phyloP scores from a whole-genome alignment of 768 basidiomycete species.

The Russula vinacea region DNA sequence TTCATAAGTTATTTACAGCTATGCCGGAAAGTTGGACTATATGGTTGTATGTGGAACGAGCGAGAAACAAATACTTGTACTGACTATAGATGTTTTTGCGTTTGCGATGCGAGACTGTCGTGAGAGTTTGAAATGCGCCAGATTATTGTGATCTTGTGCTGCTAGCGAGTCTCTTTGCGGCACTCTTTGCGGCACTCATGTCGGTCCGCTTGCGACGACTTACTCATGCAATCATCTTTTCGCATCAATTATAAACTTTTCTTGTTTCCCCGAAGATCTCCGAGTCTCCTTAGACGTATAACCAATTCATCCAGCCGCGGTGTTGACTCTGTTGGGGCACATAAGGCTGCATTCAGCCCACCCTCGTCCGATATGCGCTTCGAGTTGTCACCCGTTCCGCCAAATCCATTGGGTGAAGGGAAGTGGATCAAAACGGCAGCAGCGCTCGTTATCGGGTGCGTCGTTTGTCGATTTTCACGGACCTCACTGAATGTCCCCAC shows the following conservation, averaged over 20 bases:
- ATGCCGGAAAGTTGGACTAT: constrained; percentile 10
- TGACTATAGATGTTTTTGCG: constrained; percentile 1
- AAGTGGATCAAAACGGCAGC: constrained; percentile 69
- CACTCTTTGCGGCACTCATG: background rate
- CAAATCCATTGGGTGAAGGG: constrained; percentile 67
- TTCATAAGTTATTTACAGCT: constrained; percentile 22
- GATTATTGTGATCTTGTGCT: background rate
- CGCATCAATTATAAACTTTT: constrained; percentile 14
- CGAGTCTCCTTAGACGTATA: background rate
- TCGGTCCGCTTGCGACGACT: background rate
- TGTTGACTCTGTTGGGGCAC: background rate
- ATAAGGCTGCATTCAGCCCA: background rate
- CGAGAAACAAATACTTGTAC: constrained; percentile 5
- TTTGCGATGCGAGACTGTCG: background rate
- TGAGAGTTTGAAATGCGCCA: background rate
- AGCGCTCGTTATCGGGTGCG: constrained; percentile 72
- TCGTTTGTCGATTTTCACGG: constrained; percentile 10
- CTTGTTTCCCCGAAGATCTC: constrained; percentile 6
- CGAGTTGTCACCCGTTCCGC: constrained; percentile 54
- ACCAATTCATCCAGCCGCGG: background rate
- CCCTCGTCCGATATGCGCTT: constrained; percentile 36
- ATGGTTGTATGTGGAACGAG: constrained; percentile 14
- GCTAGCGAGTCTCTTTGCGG: background rate
- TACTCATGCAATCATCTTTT: constrained; percentile 18
- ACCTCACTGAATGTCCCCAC: background rate